Evolutionary conservation across 176 grass and related monocot species (phyloP).

Genomic region (Carex myosuroides): DNA sequence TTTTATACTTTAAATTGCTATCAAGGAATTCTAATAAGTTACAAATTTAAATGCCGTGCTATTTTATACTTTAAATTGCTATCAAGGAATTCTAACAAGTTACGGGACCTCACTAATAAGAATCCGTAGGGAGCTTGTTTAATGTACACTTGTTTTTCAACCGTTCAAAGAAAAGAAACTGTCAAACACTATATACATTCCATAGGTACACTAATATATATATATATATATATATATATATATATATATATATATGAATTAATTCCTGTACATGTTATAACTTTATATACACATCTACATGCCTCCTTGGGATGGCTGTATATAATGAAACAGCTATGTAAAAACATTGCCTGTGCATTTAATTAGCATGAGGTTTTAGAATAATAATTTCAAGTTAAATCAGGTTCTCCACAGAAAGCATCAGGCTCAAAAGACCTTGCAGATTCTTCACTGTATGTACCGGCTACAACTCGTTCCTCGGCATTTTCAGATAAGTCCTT

Average conservation of each 20-base stretch:
- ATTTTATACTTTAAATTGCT: not conserved
- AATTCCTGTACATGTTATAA: slow-evolving; percentile 6
- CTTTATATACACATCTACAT: slow-evolving; percentile 5
- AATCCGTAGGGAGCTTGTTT: too few species aligned
- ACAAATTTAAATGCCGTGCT: slow-evolving; percentile 4
- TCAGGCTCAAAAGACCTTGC: slow-evolving; percentile 89
- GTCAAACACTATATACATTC: not conserved
- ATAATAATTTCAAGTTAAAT: slow-evolving; percentile 34
- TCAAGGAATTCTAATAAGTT: not conserved
- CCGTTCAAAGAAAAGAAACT: not conserved
- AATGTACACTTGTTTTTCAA: not conserved
- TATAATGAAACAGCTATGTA: not conserved
- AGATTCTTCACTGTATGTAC: slow-evolving; percentile 51
- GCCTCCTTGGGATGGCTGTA: not conserved
- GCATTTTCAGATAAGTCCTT: slow-evolving; percentile 32
- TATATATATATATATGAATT: not conserved
- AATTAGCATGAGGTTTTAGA: not conserved
- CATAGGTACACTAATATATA: not conserved
- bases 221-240: not conserved
- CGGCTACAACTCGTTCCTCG: slow-evolving; percentile 37
- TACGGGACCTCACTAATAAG: not conserved
- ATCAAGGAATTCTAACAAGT: not conserved
- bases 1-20: not conserved
- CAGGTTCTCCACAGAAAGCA: slow-evolving; percentile 76
- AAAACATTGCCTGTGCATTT: not conserved